Base-by-base conservation (phyloP, 176 grass and related monocot species). In the Aegilops sharonensis region DNA sequence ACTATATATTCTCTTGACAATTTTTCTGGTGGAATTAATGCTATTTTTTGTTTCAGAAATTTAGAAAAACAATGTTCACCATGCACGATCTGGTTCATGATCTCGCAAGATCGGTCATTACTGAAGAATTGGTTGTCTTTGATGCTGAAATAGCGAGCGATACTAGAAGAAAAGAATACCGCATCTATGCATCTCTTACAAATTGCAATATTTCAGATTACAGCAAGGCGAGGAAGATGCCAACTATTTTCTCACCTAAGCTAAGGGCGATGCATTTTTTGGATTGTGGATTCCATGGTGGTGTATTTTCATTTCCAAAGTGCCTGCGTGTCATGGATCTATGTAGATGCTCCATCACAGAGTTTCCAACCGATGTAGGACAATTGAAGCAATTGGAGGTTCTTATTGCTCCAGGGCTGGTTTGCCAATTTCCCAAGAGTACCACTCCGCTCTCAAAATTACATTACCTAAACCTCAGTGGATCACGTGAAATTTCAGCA, bases 51-150 rank as follows among this genome's bases (percentile, higher is more conserved):
- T 29, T 64, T 64, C 62, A 64, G 62, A 1, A 63, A 0, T 64
- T 29, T 29, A 0, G 3, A 27, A 64, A 29, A 29, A 11, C 4
- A 64, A 64, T 14, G 4, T 43, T 57, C 25, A 64, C 29, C 21
- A 71, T 89, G 62, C 87, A 89, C 1, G 61, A 89, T n/a, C 48
- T 84, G 32, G 87, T 72, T 15, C 72, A 83, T 72, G 81, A 84
- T 11, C 50, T 89, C 0, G 72, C 73, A 77, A 30, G 25, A 45
- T 89, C 36, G 11, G 24, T 83, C 57, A 66, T 56, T 54, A 50
- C 5, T 25, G n/a, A 84, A 50, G 73, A 84, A 6, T 64, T 56
- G 6, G 34, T 37, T 17, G 31, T 82, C 52, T 23, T 32, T 2
- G 24, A 83, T 75, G 69, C 37, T 64, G 13, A 59, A 8, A 83